Evolutionary conservation across 805 yeast species (phyloP), one percentile per base, ranked within the genome.

Genomic region (Soucietia sequanensis): DNA sequence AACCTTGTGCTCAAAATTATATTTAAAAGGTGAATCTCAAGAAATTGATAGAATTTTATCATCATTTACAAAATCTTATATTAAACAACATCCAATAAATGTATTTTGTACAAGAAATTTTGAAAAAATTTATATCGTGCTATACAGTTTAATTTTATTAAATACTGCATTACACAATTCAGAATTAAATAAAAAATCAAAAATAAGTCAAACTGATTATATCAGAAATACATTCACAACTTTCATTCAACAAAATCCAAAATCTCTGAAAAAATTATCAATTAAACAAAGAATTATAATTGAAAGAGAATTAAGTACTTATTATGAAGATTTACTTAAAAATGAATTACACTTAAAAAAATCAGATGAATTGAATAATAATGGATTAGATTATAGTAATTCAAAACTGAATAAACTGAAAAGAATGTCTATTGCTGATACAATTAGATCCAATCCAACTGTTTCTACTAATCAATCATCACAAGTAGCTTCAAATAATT

Each of bases 21-120:
- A 81, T 58, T 70, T 88, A 48, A 78, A 78, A 50, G 95, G 91
- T 5, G 95, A 88, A 59, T 79, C 93, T 3, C 90, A 84, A 48
- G 84, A 82, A 48, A 78, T 87, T 34, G 93, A 86, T 57, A 71
- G 85, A 31, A 73, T 87, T 20, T 62, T 88, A 37, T 81, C 83
- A 28, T 70, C 80, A 3, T 81, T 85, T 50, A 75, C 93, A 13
- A 65, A 67, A 34, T 73, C 80, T 34, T 87, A 90, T 81, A 62
- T 68, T 15, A 54, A 54, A 19, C 73, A 56, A 62, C 77, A 65
- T 60, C 74, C 69, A 14, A 60, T 47, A 36, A 72, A 68, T 53
- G 69, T 67, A 27, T 79, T 65, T 52, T 71, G 66, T 52, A 77
- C 72, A 50, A 60, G 58, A 36, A 74, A 68, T 50, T 63, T 65